These are phyloP conservation scores for Cutaneotrichosporon sp. DNA, from an alignment of 1,284 basidiomycete species.

Conservation along the genomic window DNA sequence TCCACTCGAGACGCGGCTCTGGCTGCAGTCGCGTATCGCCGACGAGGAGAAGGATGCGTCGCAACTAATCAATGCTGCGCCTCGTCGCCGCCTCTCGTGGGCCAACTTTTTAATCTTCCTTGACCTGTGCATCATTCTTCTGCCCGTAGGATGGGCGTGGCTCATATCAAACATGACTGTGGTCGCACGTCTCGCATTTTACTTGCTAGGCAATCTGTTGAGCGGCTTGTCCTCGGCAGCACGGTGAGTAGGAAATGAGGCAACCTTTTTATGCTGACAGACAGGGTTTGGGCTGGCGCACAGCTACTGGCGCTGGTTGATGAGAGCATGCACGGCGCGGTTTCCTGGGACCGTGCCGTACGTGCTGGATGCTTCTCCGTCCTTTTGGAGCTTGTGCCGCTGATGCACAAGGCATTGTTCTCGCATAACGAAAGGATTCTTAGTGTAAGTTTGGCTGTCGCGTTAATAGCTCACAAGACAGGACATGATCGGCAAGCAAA, in stretches of 20 bases:
- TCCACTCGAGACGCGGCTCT: constrained; percentile 75
- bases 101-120: constrained; percentile 1
- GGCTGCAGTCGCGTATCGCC: background rate
- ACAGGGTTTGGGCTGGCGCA: constrained; percentile 2
- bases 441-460: background rate
- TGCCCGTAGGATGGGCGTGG: background rate
- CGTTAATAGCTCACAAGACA: background rate
- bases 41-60: background rate
- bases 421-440: background rate
- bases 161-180: background rate
- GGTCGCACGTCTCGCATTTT: background rate
- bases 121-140: constrained; percentile 1
- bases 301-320: constrained; percentile 7
- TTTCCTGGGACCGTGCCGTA: background rate
- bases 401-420: background rate
- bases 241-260: too few relatives aligned
- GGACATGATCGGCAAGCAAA: constrained; percentile 52
- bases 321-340: background rate
- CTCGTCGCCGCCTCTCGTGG: background rate
- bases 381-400: background rate
- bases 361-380: background rate
- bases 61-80: too few relatives aligned
- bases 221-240: too few relatives aligned
- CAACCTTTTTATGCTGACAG: background rate
- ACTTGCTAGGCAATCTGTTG: background rate